These are phyloP conservation scores for Picocystis sp. DNA, from an alignment of 163 green algal species.

Conservation along the genomic window DNA sequence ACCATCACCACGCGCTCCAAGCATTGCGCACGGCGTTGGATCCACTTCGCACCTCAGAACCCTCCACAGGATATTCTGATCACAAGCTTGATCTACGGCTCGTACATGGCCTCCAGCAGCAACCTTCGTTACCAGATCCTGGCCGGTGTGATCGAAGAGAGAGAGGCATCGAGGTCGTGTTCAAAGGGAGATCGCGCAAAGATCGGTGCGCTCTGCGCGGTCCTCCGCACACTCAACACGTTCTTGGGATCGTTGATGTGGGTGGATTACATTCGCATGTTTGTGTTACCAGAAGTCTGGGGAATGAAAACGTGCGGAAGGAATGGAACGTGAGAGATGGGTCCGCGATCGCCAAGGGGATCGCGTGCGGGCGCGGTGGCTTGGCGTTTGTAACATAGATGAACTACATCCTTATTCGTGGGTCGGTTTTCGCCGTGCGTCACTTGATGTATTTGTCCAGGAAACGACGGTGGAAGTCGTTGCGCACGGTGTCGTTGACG, in stretches of 20 bases:
- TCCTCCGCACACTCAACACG: conserved; percentile 85
- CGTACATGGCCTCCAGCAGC: conserved; percentile 84
- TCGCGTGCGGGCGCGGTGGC: no score
- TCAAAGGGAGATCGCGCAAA: conserved; percentile 47
- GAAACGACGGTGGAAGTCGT: conserved; percentile 91
- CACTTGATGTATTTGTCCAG: conserved; percentile 79
- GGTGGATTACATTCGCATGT: conserved; percentile 72
- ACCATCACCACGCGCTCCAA: conserved; percentile 67
- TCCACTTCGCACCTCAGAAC: conserved; percentile 54
- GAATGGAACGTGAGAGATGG: no score
- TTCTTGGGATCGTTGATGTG: conserved; percentile 88
- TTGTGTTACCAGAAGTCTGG: conserved; percentile 45
- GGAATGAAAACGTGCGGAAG: no score
- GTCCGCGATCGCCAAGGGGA: no score
- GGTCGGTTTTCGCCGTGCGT: not conserved
- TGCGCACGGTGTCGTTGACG: conserved; percentile 97
- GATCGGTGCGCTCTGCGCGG: conserved; percentile 61
- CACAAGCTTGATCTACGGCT: conserved; percentile 63
- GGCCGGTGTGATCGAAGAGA: conserved; percentile 71
- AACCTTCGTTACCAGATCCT: conserved; percentile 67
- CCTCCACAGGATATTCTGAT: conserved; percentile 46
- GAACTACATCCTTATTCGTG: no score
- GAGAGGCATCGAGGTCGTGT: conserved; percentile 79
- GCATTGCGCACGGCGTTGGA: conserved; percentile 46
- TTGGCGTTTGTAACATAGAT: no score